phyloP scores from a whole-genome alignment of 495 filamentous ascomycete genomes.

The Polyplosphaeria fusca region DNA sequence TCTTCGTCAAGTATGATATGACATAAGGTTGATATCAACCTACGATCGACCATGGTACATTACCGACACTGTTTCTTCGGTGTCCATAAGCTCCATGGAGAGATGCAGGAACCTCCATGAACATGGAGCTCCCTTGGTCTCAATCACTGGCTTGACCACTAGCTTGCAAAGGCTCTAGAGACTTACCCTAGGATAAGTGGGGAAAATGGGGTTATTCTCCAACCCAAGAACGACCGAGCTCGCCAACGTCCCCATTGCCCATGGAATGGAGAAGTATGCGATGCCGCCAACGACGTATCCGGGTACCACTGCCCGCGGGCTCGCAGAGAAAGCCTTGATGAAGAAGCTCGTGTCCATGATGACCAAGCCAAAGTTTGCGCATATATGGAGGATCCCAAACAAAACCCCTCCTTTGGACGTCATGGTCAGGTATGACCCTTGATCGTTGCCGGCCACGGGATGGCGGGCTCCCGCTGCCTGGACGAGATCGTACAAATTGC shows the following conservation, averaged over 20 bases:
- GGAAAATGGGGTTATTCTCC: slow-evolving; percentile 45
- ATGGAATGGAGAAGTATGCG: slow-evolving; percentile 48
- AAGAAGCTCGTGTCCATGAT: slow-evolving; percentile 50
- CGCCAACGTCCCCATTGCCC: slow-evolving; percentile 46
- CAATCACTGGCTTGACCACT: no score
- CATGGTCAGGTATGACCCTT: slow-evolving; percentile 34
- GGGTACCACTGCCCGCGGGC: slow-evolving; percentile 43
- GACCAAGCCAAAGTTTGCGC: slow-evolving; percentile 31
- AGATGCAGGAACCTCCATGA: no score
- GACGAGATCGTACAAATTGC: slow-evolving; percentile 32
- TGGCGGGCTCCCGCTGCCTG: slow-evolving; percentile 14
- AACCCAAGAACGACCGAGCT: slow-evolving; percentile 45
- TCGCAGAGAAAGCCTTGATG: slow-evolving; percentile 48
- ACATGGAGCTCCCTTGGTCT: no score
- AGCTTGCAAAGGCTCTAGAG: no score
- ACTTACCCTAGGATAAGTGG: slow-evolving; percentile 46
- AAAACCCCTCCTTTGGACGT: slow-evolving; percentile 29
- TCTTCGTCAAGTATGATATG: no score
- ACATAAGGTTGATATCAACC: no score
- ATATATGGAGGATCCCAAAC: slow-evolving; percentile 32
- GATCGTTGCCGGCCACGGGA: slow-evolving; percentile 29
- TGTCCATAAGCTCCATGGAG: no score
- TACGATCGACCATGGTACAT: no score
- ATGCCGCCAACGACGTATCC: slow-evolving; percentile 49
- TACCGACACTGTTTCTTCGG: no score